Evolutionary conservation across 108 stramenopile species (phyloP), one percentile per base, ranked within the genome.

Genomic region (Cyclotella baltica): DNA sequence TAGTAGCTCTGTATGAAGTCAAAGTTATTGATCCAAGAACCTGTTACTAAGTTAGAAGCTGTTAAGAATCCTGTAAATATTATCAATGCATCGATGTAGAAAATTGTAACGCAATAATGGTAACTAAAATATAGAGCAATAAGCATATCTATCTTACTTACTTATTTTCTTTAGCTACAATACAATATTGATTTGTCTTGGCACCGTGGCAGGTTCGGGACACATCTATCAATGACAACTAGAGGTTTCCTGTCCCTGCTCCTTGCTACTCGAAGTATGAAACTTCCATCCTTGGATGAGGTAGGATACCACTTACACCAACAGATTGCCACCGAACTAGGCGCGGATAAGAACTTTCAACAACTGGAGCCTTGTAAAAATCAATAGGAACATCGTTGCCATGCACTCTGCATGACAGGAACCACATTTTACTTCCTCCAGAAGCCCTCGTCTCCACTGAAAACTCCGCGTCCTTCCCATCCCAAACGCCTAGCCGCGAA

Each of bases 21-120:
- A 84, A 88, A 38, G 66, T 88, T 16, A 80, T 92, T 58, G 91
- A 92, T 71, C 59, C 77, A 68, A 40, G 90, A 92, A 64, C 87
- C 89, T 51, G 73, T 88, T 9, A 73, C 37, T 31, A 92, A 92
- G 36, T 69, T 92, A 92, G 75, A 33, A 52, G 47, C n/a, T n/a
- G n/a, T n/a, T n/a, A n/a, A n/a, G n/a, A n/a, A n/a, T n/a, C n/a
- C n/a, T n/a, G n/a, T n/a, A n/a, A n/a, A n/a, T n/a, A n/a, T n/a
- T n/a, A n/a, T n/a, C n/a, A n/a, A n/a, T n/a, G n/a, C n/a, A n/a
- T n/a, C n/a, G n/a, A n/a, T n/a, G n/a, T n/a, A n/a, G n/a, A n/a
- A n/a, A n/a, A n/a, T n/a, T n/a, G n/a, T n/a, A n/a, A n/a, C n/a
- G n/a, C n/a, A n/a, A n/a, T n/a, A n/a, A n/a, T n/a, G n/a, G n/a